A percentile compares a stretch with the other conserved stretches of the same genome.
phyloP scores from a whole-genome alignment of 345 rosid species.

The Eucalyptus sp. region DNA sequence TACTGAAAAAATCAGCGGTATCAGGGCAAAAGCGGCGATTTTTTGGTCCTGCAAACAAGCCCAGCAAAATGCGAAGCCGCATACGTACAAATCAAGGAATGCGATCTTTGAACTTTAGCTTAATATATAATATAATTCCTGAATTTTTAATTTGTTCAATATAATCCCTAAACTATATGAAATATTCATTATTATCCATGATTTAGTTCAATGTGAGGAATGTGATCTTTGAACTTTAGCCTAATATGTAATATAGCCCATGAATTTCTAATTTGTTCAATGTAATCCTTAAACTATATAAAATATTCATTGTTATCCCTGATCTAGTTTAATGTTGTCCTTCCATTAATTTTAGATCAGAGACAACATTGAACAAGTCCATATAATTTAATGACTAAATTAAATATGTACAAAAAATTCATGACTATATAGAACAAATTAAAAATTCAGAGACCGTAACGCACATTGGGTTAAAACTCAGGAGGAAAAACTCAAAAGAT shows the following conservation, averaged over 20 bases:
- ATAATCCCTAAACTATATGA: no score
- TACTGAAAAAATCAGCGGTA: background rate
- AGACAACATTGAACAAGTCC: fast-evolving
- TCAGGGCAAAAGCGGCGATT: background rate
- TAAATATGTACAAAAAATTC: fast-evolving
- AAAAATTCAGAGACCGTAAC: fast-evolving
- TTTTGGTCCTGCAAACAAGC: background rate
- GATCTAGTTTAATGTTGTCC: fast-evolving
- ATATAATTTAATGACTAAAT: no score
- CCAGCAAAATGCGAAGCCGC: fast-evolving
- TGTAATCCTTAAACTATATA: fast-evolving
- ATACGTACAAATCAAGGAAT: fast-evolving
- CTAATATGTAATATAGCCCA: fast-evolving
- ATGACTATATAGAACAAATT: fast-evolving
- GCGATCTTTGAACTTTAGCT: background rate
- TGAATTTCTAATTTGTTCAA: fast-evolving
- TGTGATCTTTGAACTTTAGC: no score
- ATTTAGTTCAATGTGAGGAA: no score
- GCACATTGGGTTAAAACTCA: fast-evolving
- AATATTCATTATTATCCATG: no score
- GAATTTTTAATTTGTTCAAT: no score
- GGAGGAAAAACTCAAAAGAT: background rate
- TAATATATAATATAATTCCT: no score
- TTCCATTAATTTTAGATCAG: fast-evolving
- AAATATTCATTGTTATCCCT: fast-evolving